Evolutionary conservation across 768 basidiomycete species (phyloP), one percentile per base, ranked within the genome.

Genomic region (Rhodotorula diobovata): DNA sequence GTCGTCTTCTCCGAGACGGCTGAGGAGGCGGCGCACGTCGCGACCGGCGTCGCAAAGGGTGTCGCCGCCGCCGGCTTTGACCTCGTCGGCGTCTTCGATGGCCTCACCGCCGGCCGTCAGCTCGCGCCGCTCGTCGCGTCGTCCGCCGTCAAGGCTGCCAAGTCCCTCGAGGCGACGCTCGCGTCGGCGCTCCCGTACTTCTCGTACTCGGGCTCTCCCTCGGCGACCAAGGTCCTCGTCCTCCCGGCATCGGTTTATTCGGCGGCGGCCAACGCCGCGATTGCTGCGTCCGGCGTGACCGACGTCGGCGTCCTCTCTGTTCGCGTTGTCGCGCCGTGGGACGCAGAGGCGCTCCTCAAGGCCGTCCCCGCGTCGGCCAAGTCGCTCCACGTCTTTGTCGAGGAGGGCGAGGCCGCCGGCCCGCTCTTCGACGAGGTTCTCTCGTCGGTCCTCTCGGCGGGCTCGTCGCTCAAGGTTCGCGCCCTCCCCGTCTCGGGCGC

Each of bases 21-120:
- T 1, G 88, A 90, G 73, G 91, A 96, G 79, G 84, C 90, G 25
- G 85, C 88, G 0, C 5, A 45, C 58, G 89, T 91, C 77, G 85
- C 92, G 66, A 86, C 93, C 6, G 77, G 85, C 37, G 83, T 91
- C 59, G 84, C 91, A n/a, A 93, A 93, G 82, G 84, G 83, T 68
- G 80, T 90, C 61, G 56, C 68, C 34, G 58, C 45, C 5, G 83
- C 84, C 25, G 79, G 82, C 30, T 85, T 82, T 53, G 91, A 95
- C 80, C 87, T 90, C 67, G 84, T 93, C 66, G 93, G 97, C 80
- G 82, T 97, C 53, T 93, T 98, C 78, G 93, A 98, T 80, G 90
- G 95, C 76, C 85, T 90, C 78, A 86, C 87, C 71, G 84, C 87
- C 43, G 84, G 88, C 45, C 88, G 95, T 35, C 93, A 98, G 81